Percentiles rank a stretch among this genome's conserved stretches.
Evolutionary conservation across 495 filamentous ascomycete species (phyloP).

Genomic region (Bathelium albidoporum): DNA sequence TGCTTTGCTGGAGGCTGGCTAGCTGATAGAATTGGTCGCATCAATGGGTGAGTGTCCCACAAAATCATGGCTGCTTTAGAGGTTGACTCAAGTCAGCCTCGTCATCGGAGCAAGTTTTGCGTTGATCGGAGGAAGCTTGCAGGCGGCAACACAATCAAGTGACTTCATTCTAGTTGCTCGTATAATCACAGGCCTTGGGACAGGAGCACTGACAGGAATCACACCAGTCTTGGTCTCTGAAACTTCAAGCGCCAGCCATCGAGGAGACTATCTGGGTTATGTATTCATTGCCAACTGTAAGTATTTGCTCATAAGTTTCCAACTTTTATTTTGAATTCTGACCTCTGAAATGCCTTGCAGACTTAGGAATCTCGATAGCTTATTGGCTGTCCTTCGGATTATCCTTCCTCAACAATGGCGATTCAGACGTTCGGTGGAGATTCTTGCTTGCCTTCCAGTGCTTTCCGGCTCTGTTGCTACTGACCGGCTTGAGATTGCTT

Average conservation of each 20-base stretch:
- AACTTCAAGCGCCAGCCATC: slow-evolving; percentile 37
- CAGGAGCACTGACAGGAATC: slow-evolving; percentile 39
- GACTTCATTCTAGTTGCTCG: slow-evolving; percentile 15
- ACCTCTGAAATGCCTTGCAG: slow-evolving; percentile 24
- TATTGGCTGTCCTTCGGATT: slow-evolving; percentile 55
- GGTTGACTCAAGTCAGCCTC: neutral
- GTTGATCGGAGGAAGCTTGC: slow-evolving; percentile 16
- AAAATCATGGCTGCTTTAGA: no score
- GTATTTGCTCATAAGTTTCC: neutral
- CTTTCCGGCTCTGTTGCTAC: slow-evolving; percentile 43
- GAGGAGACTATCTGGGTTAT: slow-evolving; percentile 40
- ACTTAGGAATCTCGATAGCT: slow-evolving; percentile 49
- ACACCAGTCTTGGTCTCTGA: slow-evolving; percentile 46
- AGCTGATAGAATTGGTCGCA: slow-evolving; percentile 44
- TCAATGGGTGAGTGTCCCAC: slow-evolving; percentile 43
- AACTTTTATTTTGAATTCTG: neutral
- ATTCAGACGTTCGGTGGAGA: slow-evolving; percentile 43
- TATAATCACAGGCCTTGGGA: slow-evolving; percentile 17
- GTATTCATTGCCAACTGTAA: slow-evolving; percentile 46
- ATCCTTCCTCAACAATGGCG: slow-evolving; percentile 41
- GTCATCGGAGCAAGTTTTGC: slow-evolving; percentile 14
- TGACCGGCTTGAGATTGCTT: slow-evolving; percentile 38
- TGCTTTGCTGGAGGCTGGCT: slow-evolving; percentile 42
- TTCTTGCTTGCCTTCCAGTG: slow-evolving; percentile 47
- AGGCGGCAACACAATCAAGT: slow-evolving; percentile 10